Conservation (phyloP, 805 yeast species). For the Kazachstania martiniae region DNA sequence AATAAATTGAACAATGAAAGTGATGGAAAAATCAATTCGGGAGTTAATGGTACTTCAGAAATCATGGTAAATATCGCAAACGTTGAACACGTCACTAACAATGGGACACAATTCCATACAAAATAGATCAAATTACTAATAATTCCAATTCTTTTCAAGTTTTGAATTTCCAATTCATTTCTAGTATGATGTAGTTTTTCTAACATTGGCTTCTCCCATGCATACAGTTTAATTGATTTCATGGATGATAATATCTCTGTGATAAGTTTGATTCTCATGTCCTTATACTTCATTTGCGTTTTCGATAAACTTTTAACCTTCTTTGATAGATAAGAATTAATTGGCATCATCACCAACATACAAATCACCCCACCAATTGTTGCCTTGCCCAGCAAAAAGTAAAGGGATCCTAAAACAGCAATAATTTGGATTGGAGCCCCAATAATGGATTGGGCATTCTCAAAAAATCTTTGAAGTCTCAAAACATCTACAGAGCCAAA, state of each 20-base stretch:
- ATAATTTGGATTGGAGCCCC: conserved; percentile 50
- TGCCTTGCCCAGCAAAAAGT: conserved; percentile 46
- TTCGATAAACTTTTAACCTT: conserved; percentile 37
- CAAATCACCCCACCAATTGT: conserved; percentile 46
- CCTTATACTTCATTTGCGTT: conserved; percentile 52
- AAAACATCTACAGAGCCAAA: conserved; percentile 68
- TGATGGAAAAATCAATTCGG: conserved; percentile 63
- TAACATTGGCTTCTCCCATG: conserved; percentile 61
- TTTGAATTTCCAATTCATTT: conserved; percentile 46
- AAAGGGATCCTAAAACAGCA: conserved; percentile 43
- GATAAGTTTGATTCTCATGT: conserved; percentile 46
- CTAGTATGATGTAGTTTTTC: conserved; percentile 41
- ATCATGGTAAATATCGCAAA: conserved; percentile 43
- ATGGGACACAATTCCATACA: conserved; percentile 56
- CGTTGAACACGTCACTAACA: conserved; percentile 51
- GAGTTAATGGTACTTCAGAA: conserved; percentile 41
- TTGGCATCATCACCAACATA: conserved; percentile 46
- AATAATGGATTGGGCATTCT: conserved; percentile 41
- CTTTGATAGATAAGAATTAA: conserved; percentile 39
- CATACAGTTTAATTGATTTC: conserved; percentile 54
- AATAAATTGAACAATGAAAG: conserved; percentile 48
- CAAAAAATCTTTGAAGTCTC: conserved; percentile 49
- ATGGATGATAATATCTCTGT: conserved; percentile 50
- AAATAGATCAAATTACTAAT: conserved; percentile 38
- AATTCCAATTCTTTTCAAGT: conserved; percentile 39